Percentiles rank a stretch among this genome's conserved stretches.
Evolutionary conservation across 768 basidiomycete species (phyloP).

Genomic region (Pulveroboletus sp.): DNA sequence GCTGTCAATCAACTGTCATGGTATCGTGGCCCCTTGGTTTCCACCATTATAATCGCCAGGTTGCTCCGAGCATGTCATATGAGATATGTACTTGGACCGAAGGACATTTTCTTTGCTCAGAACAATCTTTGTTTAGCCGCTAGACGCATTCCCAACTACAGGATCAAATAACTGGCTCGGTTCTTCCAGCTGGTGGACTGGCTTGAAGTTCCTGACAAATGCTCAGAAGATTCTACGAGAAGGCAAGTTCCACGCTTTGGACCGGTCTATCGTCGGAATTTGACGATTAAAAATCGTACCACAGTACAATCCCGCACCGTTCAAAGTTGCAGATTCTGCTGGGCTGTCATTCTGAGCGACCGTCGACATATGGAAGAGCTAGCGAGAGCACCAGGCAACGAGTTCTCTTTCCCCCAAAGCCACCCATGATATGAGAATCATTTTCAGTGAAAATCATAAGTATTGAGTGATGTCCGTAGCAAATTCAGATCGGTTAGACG

Average conservation of each 20-base stretch:
- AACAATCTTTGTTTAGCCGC: neutral
- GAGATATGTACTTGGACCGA: neutral
- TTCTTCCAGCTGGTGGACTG: slow-evolving; percentile 8
- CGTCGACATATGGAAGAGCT: slow-evolving; percentile 5
- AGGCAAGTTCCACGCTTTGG: neutral
- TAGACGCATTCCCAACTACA: slow-evolving; percentile 2
- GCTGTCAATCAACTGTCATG: neutral
- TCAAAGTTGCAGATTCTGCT: neutral
- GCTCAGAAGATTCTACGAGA: neutral
- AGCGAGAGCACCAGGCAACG: neutral
- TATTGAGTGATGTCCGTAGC: slow-evolving; percentile 22
- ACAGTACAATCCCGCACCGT: slow-evolving; percentile 1
- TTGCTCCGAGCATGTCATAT: neutral
- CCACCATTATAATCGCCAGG: neutral
- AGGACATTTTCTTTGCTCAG: neutral
- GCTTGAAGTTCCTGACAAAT: neutral
- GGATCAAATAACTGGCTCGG: slow-evolving; percentile 3
- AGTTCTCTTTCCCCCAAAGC: slow-evolving; percentile 1
- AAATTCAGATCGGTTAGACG: slow-evolving; percentile 36
- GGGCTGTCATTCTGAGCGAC: neutral
- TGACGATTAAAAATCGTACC: too few relatives aligned
- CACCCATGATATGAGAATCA: neutral
- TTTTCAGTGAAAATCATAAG: too few relatives aligned
- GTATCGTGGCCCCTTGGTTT: neutral
- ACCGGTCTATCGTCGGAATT: neutral